Evolutionary conservation across 495 filamentous ascomycete genomes (phyloP).

Genomic region (Penicillium paxilli): DNA sequence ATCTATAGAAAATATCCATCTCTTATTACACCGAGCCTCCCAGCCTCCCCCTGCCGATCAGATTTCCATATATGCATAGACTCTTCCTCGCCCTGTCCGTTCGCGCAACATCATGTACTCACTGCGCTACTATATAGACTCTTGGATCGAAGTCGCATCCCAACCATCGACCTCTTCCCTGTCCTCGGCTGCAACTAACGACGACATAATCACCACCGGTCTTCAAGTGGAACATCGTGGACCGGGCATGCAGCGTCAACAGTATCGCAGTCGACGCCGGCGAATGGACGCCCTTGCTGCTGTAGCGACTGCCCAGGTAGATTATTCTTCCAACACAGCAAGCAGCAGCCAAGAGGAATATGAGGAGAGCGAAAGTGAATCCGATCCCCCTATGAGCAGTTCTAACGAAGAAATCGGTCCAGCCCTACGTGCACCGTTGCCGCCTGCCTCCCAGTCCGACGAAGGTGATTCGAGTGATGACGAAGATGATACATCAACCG

Average conservation of each 20-base stretch:
- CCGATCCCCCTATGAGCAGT: slow-evolving; percentile 79
- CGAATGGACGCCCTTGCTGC: slow-evolving; percentile 50
- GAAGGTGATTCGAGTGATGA: slow-evolving; percentile 56
- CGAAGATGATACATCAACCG: slow-evolving; percentile 78
- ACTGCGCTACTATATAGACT: slow-evolving; percentile 68
- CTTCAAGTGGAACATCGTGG: slow-evolving; percentile 66
- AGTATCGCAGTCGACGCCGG: slow-evolving; percentile 53
- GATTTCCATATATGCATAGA: slow-evolving; percentile 14
- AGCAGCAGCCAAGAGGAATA: slow-evolving; percentile 89
- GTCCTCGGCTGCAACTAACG: slow-evolving; percentile 72
- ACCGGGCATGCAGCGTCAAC: slow-evolving; percentile 24
- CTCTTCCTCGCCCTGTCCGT: background rate
- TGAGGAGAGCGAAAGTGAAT: slow-evolving; percentile 81
- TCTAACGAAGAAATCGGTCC: slow-evolving; percentile 72
- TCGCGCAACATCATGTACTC: slow-evolving; percentile 47
- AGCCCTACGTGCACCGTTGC: slow-evolving; percentile 18
- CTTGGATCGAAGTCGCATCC: slow-evolving; percentile 94
- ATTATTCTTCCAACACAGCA: slow-evolving; percentile 42
- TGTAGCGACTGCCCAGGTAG: slow-evolving; percentile 48
- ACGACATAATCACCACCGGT: slow-evolving; percentile 86
- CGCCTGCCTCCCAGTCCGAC: slow-evolving; percentile 29
- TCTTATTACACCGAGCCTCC: slow-evolving; percentile 16
- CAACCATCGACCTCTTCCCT: slow-evolving; percentile 88
- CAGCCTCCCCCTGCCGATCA: slow-evolving; percentile 13
- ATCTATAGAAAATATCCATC: background rate